These are phyloP conservation scores for Dryas integrifolia DNA, from an alignment of 331 rosid genomes.

Conservation along the genomic window DNA sequence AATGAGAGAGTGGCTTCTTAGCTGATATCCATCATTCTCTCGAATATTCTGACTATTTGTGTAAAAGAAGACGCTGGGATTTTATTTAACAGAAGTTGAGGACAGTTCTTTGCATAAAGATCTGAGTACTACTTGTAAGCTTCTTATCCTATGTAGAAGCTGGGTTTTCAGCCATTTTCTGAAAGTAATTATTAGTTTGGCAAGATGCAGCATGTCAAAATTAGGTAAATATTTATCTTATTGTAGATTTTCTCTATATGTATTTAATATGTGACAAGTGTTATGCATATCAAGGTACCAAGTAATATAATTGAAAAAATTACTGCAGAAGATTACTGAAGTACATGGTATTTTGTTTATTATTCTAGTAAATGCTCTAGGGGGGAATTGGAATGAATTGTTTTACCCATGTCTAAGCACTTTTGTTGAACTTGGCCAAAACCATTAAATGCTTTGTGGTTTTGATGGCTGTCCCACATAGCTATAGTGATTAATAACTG, in stretches of 20 bases:
- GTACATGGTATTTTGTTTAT: not conserved
- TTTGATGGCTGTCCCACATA: not conserved
- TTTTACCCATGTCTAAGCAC: not conserved
- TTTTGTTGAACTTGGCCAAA: not conserved
- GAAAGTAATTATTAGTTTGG: too few species aligned
- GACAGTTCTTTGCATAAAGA: not conserved
- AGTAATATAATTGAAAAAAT: not conserved
- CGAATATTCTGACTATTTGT: not conserved
- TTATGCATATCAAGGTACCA: not conserved
- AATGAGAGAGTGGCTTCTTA: not conserved
- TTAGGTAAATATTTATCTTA: too few species aligned
- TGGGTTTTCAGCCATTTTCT: too few species aligned
- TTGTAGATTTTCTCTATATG: too few species aligned
- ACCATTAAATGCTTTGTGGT: not conserved
- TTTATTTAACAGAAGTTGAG: not conserved
- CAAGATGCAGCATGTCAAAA: too few species aligned
- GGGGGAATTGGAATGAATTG: not conserved
- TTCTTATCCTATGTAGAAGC: not conserved
- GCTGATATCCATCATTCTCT: not conserved
- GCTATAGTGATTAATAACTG: too few species aligned
- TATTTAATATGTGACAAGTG: too few species aligned
- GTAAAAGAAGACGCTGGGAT: not conserved
- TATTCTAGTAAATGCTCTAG: not conserved
- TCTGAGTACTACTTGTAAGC: not conserved
- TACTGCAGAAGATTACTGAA: not conserved